Evolutionary conservation across 106 monocot genomes (phyloP), one percentile per base, ranked within the genome.

Genomic region (Amphibolis antarctica): DNA sequence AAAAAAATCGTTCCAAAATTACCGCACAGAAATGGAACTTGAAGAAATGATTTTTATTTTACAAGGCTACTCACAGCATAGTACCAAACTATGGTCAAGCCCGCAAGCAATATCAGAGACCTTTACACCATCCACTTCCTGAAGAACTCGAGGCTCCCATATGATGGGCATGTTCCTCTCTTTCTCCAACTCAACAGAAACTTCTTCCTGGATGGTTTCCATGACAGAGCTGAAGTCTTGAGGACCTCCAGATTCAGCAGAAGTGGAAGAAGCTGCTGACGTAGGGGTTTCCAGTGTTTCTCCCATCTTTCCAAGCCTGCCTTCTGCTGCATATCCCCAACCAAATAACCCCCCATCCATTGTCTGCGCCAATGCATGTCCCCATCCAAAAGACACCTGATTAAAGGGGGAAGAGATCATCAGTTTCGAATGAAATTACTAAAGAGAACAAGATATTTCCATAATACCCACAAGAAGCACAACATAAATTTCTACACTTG

Each of bases 331-430:
- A 58, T 78, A 88, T 11, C 88, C 93, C 93, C 88, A 93, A 23
- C 93, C 88, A 66, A 79, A 83, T 66, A 88, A 55, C 59, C 77
- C 72, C 25, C 88, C 81, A 65, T 80, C 83, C 36, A 57, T 79
- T 30, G 85, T 85, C 63, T 67, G 62, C 21, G 81, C 88, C 55
- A 93, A 36, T 52, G 79, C 88, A 81, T 93, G 93, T 10, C 93
- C 93, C 93, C 93, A 93, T 53, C 93, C 93, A 76, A 85, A 93
- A 21, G 93, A 85, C 30, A 85, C 85, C 88, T 93, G 69, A 63
- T 51, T 36, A 36, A 30, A 48, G 10, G 10, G 53, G 18, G 26
- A 53, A 19, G 13, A 55, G 49, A 18, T 28, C 0, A 31, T 28
- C 58, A 58, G n/a, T 58, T 58, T 28, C 9, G 23, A 53, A 36